Evolutionary conservation across 495 filamentous ascomycete genomes (phyloP), one percentile per base, ranked within the genome.

Genomic region (Penicillium malachiteum): DNA sequence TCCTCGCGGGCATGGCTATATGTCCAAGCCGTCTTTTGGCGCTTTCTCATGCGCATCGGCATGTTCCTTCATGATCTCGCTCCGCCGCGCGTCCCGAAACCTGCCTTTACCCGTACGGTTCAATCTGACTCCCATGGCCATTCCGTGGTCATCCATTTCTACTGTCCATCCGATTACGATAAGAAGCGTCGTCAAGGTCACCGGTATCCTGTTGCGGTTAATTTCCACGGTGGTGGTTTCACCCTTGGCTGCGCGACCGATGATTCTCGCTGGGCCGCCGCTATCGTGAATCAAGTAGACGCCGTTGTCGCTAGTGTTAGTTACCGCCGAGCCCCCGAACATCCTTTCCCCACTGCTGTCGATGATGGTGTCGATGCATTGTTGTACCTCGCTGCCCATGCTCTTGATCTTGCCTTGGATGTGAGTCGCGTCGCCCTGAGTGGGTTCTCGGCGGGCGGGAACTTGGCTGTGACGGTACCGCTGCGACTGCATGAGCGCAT

Each of bases 391-490:
- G 80, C 85, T 17, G 66, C 71, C 0, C 75, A 88, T 60, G 83
- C 86, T 0, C 66, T 68, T 1, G 81, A 87, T 16, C 60, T 82
- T 16, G 69, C 71, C 0, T 61, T 92, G 43, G 83, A 89, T 69
- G 54, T 81, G 32, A 74, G 78, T 42, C 71, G 84, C 48, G 82
- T 96, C 13, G 89, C 85, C 3, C 72, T 92, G 9, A 90, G 82
- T 5, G 92, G 92, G 13, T 97, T 97, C 71, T 91, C 87, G 0
- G 89, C 90, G 2, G 93, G 93, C 3, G 93, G 85, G 11, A 97
- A 96, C 62, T 82, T 96, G 58, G 82, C 85, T 21, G 85, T 96
- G 57, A 92, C 91, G 0, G 85, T 92, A 0, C 87, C 89, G 0
- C 73, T 96, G 16, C 80, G 87, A 17, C 70, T 96, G 1, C 70